Percentiles rank a stretch among this genome's conserved stretches.
phyloP scores from a whole-genome alignment of 2,329 filamentous ascomycete species.

The Xylariaceae sp. region DNA sequence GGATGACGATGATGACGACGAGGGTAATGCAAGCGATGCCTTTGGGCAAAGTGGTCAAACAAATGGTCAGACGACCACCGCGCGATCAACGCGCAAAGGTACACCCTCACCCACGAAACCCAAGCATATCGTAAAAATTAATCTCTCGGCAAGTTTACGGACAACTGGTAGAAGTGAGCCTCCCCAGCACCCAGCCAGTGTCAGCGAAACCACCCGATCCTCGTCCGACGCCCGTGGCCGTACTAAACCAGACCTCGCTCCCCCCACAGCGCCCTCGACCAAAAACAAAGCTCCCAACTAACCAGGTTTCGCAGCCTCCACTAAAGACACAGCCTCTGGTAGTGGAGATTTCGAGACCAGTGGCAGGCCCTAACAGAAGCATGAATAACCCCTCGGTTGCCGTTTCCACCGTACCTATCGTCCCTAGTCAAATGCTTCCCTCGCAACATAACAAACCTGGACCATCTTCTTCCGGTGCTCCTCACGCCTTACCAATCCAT shows the following conservation, averaged over 20 bases:
- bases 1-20: slow-evolving; percentile 21
- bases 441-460: slow-evolving; percentile 1
- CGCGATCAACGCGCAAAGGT: slow-evolving; percentile 13
- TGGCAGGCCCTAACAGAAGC: too few species aligned
- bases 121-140: slow-evolving; percentile 17
- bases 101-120: slow-evolving; percentile 9
- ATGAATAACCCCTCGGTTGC: not conserved
- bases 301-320: too few species aligned
- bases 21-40: too few species aligned
- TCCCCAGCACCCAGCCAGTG: not conserved
- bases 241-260: not conserved
- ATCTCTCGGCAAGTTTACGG: slow-evolving; percentile 20
- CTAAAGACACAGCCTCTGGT: too few species aligned
- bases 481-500: not conserved
- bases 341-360: too few species aligned
- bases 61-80: not conserved
- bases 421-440: not conserved
- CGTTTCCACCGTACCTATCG: not conserved
- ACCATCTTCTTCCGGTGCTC: not conserved
- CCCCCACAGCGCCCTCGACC: too few species aligned
- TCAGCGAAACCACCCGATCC: not conserved
- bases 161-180: slow-evolving; percentile 3
- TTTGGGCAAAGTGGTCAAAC: not conserved
- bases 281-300: too few species aligned
- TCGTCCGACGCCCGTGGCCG: not conserved